Evolutionary conservation across 202 grass and related monocot species (phyloP), one percentile per base, ranked within the genome.

Genomic region (Sporobolus alterniflorus): DNA sequence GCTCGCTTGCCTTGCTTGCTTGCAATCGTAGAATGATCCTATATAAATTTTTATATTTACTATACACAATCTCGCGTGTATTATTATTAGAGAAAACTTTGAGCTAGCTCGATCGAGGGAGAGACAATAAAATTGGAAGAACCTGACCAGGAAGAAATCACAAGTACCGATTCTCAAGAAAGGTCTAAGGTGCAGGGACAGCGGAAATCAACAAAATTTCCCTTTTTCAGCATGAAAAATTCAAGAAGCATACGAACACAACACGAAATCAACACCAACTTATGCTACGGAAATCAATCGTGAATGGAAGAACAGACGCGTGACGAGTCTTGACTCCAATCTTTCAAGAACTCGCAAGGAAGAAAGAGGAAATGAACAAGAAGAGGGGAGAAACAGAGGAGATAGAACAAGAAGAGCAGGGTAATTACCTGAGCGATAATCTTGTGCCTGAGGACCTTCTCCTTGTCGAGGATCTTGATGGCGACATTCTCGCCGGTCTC

Each of bases 361-460:
- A 5, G 30, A 33, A 78, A 6, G 24, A 40, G 47, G 7, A 22
- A 77, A 39, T 17, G 14, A 16, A 49, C 7, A n/a, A 54, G 29
- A 83, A 72, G 21, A 17, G 9, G 28, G 8, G 50, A 20, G 3
- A 25, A 57, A 61, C 30, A 65, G 56, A 36, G 56, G 17, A 51
- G 3, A 76, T 8, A 39, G 36, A 8, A 8, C 6, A 8, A 39
- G 36, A 8, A 39, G 36, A 39, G 6, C 36, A 39, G 36, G n/a
- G n/a, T n/a, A n/a, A 59, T 59, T 59, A 94, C 92, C 92, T 94
- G 89, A 46, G 88, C 89, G 21, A 90, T 89, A 84, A 94, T 86
- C 76, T 90, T 94, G 85, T 94, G 92, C 84, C 82, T 90, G 82
- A 94, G 92, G 68, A 94, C 82, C 43, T 92, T 94, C 56, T 94